phyloP scores from a whole-genome alignment of 495 filamentous ascomycete genomes.

The Apiosordaria backusii region DNA sequence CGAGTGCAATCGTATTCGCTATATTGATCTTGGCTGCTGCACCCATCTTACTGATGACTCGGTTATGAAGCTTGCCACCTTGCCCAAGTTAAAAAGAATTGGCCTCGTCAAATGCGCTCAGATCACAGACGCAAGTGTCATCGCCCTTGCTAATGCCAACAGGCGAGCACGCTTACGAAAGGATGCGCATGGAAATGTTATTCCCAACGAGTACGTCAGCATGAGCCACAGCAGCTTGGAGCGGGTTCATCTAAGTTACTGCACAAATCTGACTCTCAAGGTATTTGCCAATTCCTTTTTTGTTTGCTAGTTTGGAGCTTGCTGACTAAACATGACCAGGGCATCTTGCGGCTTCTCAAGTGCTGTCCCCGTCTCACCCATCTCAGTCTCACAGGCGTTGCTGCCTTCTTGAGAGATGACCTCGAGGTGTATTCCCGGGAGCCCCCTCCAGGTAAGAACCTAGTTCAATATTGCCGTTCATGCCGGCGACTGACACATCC shows the following conservation, averaged over 20 bases:
- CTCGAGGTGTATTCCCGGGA: slow-evolving; percentile 79
- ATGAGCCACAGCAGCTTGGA: slow-evolving; percentile 65
- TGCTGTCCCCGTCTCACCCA: slow-evolving; percentile 91
- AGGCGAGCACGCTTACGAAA: slow-evolving; percentile 42
- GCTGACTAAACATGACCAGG: slow-evolving; percentile 52
- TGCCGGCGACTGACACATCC: slow-evolving; percentile 26
- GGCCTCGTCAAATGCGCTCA: slow-evolving; percentile 89
- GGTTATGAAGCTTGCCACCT: slow-evolving; percentile 74
- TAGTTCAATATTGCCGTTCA: neutral
- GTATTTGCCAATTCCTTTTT: slow-evolving; percentile 53
- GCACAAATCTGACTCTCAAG: slow-evolving; percentile 69
- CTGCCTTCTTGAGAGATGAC: slow-evolving; percentile 72
- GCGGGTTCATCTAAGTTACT: slow-evolving; percentile 96
- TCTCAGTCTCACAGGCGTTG: slow-evolving; percentile 92
- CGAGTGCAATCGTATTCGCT: slow-evolving; percentile 87
- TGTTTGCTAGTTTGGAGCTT: slow-evolving; percentile 19
- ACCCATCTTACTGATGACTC: slow-evolving; percentile 81
- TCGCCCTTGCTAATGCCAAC: slow-evolving; percentile 68
- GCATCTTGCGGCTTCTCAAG: slow-evolving; percentile 84
- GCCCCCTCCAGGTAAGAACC: slow-evolving; percentile 63
- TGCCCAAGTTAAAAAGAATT: slow-evolving; percentile 91
- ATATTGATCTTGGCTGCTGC: slow-evolving; percentile 97
- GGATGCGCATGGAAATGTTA: slow-evolving; percentile 43
- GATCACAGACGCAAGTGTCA: slow-evolving; percentile 87
- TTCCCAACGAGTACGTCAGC: slow-evolving; percentile 38